Evolutionary conservation across 305 asterid species (phyloP).

Genomic region (Fraxinus albicans): DNA sequence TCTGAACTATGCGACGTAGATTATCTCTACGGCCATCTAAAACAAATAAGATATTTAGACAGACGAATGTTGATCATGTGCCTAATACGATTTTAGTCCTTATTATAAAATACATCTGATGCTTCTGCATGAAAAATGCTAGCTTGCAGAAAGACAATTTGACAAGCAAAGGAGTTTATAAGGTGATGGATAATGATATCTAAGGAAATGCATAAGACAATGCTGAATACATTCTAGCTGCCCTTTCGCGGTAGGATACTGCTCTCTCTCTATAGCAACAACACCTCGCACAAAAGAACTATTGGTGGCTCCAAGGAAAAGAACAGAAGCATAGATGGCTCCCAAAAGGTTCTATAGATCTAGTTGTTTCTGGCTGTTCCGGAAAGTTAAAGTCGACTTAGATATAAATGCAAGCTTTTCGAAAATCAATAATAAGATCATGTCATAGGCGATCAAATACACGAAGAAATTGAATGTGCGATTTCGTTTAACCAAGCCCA

Average conservation of each 20-base stretch:
- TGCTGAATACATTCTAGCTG: constrained; percentile 48
- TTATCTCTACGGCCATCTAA: constrained; percentile 51
- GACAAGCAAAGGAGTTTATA: background rate
- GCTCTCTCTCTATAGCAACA: constrained; percentile 42
- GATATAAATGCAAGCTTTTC: background rate
- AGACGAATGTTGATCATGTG: background rate
- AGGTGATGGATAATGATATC: constrained; percentile 16
- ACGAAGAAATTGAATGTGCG: background rate
- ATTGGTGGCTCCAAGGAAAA: constrained; percentile 40
- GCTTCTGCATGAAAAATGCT: background rate
- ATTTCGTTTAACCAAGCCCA: background rate
- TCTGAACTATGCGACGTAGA: constrained; percentile 39
- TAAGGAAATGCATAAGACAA: constrained; percentile 46
- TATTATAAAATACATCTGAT: background rate
- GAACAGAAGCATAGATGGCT: constrained; percentile 38
- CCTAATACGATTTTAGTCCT: background rate
- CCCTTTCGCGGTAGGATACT: constrained; percentile 42
- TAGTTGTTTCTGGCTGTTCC: constrained; percentile 34
- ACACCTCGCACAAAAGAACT: constrained; percentile 30
- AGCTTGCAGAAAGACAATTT: background rate
- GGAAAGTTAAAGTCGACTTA: background rate
- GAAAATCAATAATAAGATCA: background rate
- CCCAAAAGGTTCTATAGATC: constrained; percentile 45
- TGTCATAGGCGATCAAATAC: background rate
- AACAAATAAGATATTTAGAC: background rate